phyloP scores from a whole-genome alignment of 371 early-diverging fungal species.

The Mucor circinelloides region DNA sequence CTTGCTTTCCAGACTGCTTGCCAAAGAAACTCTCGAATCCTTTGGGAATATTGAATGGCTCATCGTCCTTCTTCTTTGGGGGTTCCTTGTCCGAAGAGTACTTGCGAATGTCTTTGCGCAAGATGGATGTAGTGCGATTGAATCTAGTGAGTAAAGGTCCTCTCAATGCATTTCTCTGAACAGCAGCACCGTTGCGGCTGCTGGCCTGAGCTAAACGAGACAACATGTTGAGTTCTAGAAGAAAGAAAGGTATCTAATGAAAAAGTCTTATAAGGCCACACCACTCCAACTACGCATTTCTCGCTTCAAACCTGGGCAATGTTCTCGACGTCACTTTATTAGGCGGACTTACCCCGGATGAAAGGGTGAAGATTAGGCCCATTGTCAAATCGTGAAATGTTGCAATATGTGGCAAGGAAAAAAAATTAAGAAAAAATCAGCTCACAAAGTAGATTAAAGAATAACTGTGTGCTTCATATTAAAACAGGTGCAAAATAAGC shows the following conservation, averaged over 20 bases:
- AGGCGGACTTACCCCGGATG: constrained; percentile 11
- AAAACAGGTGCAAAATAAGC: neutral
- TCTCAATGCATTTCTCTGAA: constrained; percentile 8
- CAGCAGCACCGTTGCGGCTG: constrained; percentile 4
- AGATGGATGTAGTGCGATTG: constrained; percentile 11
- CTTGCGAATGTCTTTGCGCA: constrained; percentile 24
- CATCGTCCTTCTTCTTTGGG: constrained; percentile 22
- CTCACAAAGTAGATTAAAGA: neutral
- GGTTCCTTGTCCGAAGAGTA: constrained; percentile 33
- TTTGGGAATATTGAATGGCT: constrained; percentile 41
- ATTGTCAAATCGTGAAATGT: neutral
- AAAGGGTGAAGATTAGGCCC: neutral
- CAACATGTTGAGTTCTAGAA: constrained; percentile 14
- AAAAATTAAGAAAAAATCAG: constrained; percentile 2
- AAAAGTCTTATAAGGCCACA: neutral
- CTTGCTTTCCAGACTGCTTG: constrained; percentile 26
- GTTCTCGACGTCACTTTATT: constrained; percentile 16
- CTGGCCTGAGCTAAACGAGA: constrained; percentile 27
- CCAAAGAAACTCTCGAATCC: constrained; percentile 52
- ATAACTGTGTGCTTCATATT: neutral
- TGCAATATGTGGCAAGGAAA: neutral
- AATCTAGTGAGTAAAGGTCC: neutral
- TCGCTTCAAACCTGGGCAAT: neutral
- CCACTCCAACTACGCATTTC: neutral
- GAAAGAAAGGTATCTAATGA: neutral